Base-by-base conservation (phyloP, 148 eudicot genomes). In the Fagopyrum esculentum region DNA sequence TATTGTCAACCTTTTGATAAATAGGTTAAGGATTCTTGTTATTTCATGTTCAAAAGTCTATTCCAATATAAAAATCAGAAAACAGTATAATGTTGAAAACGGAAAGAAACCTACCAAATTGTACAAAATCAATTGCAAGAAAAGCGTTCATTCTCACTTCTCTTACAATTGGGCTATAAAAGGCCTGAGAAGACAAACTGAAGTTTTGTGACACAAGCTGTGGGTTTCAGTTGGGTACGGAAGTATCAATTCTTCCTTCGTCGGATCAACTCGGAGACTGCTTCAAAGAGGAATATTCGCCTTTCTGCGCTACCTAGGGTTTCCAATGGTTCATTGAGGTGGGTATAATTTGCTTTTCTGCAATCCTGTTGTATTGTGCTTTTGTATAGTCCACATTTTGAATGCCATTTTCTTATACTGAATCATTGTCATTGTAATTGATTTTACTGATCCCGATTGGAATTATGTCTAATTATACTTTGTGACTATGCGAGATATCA, bases 41-140 rank as follows among this genome's bases (percentile, higher is more conserved):
- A 64, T 35, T 64, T 64, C 29, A 12, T 5, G 45, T 64, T 64
- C 12, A 64, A 57, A 57, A 64, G n/a, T 64, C 30, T 30, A 64
- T 30, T 17, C 69, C 45, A 64, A 16, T 30, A 64, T n/a, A 30
- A 64, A 55, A 64, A 30, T 64, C 69, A 64, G 69, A 64, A 64
- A 64, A 35, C 45, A 64, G 69, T 64, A 35, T 64, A 45, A 64
- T 64, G 40, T 64, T 35, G 69, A 64, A 64, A 64, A 64, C 69
- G 12, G 69, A 64, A 64, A 64, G 69, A 64, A 64, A 64, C 69
- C n/a, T 45, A 64, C 64, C 64, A 59, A 59, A 12, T 59, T 59
- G 26, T n/a, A 56, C 61, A 56, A 61, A 61, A 61, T 30, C 69
- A 61, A 61, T 61, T 9, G 26, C 4, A 35, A 12, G 43, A 4